Base-by-base conservation (phyloP, 495 filamentous ascomycete species). In the Chaetomidium leptoderma region DNA sequence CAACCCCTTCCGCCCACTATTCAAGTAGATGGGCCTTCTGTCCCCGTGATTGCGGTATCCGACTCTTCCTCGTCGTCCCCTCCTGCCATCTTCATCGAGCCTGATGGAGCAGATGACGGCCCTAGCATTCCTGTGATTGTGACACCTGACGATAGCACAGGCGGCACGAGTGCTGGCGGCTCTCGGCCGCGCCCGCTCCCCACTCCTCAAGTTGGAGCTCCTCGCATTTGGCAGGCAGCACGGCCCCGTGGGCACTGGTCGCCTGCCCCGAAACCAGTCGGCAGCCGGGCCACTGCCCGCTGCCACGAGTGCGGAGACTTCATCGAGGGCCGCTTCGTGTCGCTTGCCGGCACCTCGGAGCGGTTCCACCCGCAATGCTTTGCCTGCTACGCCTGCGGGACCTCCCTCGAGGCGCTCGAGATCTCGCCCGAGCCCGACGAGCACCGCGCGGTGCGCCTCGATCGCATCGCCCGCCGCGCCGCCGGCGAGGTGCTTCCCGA, bases 321-420 rank as follows among this genome's bases (percentile, higher is more conserved):
- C 1, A 97, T 97, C 65, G 82, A 92, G 46, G 93, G 93, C 13
- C 90, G 91, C 53, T 89, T 96, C 61, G 87, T 99, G 21, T 90
- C 86, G 17, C 86, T 95, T 13, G 86, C 86, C 5, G 82, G 81
- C 2, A 70, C 72, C 36, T 62, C 71, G 14, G 78, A 81, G 63
- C 87, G 92, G 27, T 97, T 97, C 71, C 93, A 99, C 65, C 91
- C 95, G 0, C 84, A 88, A 57, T 99, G 93, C 72, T 97, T 99
- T 73, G 77, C 81, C 19, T 99, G 93, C 73, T 87, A 88, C 72
- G 81, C 90, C 58, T 99, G 93, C 73, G 82, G 86, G 43, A 93
- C 91, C 4, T 76, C 81, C 2, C 88, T 99, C 43, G 95, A 97
- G 74, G 91, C 90, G 53, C 87, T 99, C 26, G 95, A 93, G 29